Base-by-base conservation (phyloP, 108 stramenopile species). In the Cyclostephanos tholiformis region DNA sequence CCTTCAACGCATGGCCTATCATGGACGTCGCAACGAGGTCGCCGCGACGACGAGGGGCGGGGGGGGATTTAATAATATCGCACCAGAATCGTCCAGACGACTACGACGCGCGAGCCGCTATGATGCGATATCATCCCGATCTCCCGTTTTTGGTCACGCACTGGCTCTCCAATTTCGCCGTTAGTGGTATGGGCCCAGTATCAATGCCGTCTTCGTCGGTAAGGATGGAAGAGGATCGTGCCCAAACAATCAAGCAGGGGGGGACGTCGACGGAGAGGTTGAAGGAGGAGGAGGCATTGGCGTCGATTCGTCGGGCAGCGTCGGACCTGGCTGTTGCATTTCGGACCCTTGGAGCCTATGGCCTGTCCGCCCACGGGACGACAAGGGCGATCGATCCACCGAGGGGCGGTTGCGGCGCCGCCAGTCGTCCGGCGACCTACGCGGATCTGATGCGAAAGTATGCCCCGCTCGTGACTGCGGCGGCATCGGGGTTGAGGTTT, bases 101-200 rank as follows among this genome's bases (percentile, higher is more conserved):
- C 52, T 35, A 53, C 49, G 36, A n/a, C 66, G 52, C 53, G 26
- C 27, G 41, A 64, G 61, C 7, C 13, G 25, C 66, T 1, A 46
- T 49, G 69, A 60, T 19, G 36, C 20, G 71, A 52, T 41, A 61
- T 57, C 72, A 81, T 57, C 60, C 75, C 5, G 92, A 84, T 16
- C 64, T 90, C 20, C 92, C 93, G 16, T 94, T 94, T 69, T 67
- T 94, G 51, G 88, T 94, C 5, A 94, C 91, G 12, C 86, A 89
- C 67, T 94, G 89, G 89, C 62, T 94, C 53, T 76, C 82, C 38
- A 82, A 90, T 52, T 90, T 80, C 69, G 69, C 71, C 29, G 32
- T 32, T n/a, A n/a, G n/a, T n/a, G n/a, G n/a, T n/a, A n/a, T n/a
- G n/a, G n/a, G n/a, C n/a, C n/a, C n/a, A n/a, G n/a, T n/a, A n/a